phyloP scores from a whole-genome alignment of 192 early-diverging fungal species.

The Backusella tuberculispora region DNA sequence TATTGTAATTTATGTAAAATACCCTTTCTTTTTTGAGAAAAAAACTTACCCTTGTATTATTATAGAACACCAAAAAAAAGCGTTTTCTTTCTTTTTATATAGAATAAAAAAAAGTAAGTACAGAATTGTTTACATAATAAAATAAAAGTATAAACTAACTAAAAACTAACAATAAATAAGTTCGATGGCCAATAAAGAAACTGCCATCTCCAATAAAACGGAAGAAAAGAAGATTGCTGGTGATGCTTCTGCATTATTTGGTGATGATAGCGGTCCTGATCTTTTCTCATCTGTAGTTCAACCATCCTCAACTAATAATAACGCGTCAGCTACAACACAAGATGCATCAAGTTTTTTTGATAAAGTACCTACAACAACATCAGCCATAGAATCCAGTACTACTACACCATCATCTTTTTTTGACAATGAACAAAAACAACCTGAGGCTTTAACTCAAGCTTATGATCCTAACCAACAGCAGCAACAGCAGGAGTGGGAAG shows the following conservation, averaged over 20 bases:
- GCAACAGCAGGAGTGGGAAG: conserved; percentile 26
- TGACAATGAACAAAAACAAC: conserved; percentile 18
- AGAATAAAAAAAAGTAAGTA: not conserved
- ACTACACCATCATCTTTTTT: not conserved
- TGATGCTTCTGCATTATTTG: conserved; percentile 30
- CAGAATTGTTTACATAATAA: not conserved
- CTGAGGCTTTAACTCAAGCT: conserved; percentile 4
- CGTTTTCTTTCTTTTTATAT: not conserved
- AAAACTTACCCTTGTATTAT: not conserved
- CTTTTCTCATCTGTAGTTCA: conserved; percentile 15
- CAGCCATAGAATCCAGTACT: not conserved
- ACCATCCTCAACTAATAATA: not conserved
- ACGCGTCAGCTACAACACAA: not conserved
- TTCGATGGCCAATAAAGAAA: conserved; percentile 6
- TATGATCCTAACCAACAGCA: conserved; percentile 22
- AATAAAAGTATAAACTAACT: not conserved
- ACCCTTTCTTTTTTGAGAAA: not conserved
- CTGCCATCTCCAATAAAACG: not conserved
- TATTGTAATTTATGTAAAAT: not conserved
- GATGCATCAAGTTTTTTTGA: conserved; percentile 14
- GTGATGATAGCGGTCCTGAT: conserved; percentile 17
- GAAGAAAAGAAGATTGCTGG: not conserved
- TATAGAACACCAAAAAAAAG: no score
- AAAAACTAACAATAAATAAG: not conserved
- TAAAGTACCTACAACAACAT: not conserved